A percentile compares a stretch with the other conserved stretches of the same genome.
These are phyloP conservation scores for Dioszegia aurantiaca DNA, from an alignment of 768 basidiomycete genomes.

Conservation along the genomic window DNA sequence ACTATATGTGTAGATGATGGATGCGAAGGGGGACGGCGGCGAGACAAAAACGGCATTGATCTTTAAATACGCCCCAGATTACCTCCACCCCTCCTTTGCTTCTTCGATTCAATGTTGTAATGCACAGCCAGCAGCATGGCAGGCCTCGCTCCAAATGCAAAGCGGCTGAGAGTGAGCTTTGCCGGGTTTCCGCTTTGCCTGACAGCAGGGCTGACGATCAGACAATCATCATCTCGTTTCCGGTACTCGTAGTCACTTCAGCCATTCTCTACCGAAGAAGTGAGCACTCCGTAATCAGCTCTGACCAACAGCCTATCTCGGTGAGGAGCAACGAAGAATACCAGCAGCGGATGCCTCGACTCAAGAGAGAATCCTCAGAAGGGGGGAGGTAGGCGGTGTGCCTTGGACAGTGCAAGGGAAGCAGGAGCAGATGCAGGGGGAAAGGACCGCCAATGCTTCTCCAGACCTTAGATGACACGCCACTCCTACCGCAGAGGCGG, in stretches of 20 bases:
- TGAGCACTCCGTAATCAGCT: conserved; percentile 7
- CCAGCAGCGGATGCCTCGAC: conserved; percentile 11
- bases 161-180: conserved; percentile 30
- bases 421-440: conserved; percentile 1
- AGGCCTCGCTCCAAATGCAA: conserved; percentile 32
- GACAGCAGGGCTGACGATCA: background rate
- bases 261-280: conserved; percentile 39
- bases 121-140: conserved; percentile 19
- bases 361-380: conserved; percentile 28
- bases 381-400: conserved; percentile 35
- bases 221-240: conserved; percentile 43
- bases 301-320: conserved; percentile 25
- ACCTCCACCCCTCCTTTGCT: too few relatives aligned
- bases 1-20: too few relatives aligned
- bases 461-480: background rate
- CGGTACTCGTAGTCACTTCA: conserved; percentile 36
- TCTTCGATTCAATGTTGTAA: too few relatives aligned
- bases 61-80: too few relatives aligned
- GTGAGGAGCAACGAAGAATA: conserved; percentile 37
- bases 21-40: too few relatives aligned
- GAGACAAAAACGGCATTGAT: too few relatives aligned
- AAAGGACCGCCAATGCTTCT: background rate
- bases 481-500: background rate
- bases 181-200: background rate
- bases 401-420: conserved; percentile 29